Evolutionary conservation across 108 stramenopile genomes (phyloP), one percentile per base, ranked within the genome.

Genomic region (Skeletonema menzelii): DNA sequence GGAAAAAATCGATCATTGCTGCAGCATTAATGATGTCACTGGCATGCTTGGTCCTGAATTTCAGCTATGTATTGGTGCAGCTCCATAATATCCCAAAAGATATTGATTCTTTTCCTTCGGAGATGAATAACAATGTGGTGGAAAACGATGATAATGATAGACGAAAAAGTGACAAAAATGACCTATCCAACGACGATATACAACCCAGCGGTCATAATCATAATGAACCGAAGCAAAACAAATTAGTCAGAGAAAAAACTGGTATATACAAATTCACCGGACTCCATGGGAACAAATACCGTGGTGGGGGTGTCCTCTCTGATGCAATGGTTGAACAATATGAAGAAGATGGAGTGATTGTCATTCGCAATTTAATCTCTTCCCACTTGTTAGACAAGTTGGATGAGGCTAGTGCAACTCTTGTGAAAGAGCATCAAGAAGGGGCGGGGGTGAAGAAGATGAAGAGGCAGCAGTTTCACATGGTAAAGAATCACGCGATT

Each of bases 401-500:
- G 65, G 64, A 77, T 58, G 13, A 30, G 64, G 76, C 76, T 17
- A 56, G 69, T 19, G 28, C 30, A 11, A 60, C 65, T 30, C 38
- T 77, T 11, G 59, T 77, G 1, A 30, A 61, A 14, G 59, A 27
- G 8, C 59, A 47, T 22, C 59, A 57, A 17, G 56, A 44, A 10
- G 47, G 30, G 27, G 38, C 46, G 38, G 37, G 58, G 31, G 58
- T 44, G 1, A 56, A 37, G 10, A 63, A 22, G 27, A 55, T 30
- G 63, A 34, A 66, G 28, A 77, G 83, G 19, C 74, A 63, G 10
- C 92, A 93, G 72, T 93, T 93, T 74, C 85, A 84, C 47, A 83
- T 82, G 26, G 78, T 82, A 37, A 76, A 88, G 22, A 75, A 86
- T 57, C 78, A 78, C n/a, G 80, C 84, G 8, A 78, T 90, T 2